phyloP scores from a whole-genome alignment of 2,329 filamentous ascomycete species.

The Fusarium kyushuense region DNA sequence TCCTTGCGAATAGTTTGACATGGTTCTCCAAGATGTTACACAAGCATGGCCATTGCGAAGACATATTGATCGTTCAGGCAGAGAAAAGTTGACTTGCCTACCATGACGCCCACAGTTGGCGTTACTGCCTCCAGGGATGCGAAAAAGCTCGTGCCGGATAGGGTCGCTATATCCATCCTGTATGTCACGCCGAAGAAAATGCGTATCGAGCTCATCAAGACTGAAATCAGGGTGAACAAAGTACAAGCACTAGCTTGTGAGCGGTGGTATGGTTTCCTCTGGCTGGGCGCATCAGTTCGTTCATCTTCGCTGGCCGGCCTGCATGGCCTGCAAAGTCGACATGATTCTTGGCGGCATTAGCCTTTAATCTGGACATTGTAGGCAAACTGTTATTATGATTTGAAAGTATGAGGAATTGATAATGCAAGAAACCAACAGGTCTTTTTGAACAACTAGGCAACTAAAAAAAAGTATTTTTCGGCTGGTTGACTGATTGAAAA shows the following conservation, averaged over 20 bases:
- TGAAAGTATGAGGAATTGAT: too few relatives aligned
- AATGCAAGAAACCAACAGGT: too few relatives aligned
- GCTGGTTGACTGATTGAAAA: too few relatives aligned
- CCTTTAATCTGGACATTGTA: background rate
- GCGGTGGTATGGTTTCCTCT: background rate
- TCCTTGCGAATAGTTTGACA: background rate
- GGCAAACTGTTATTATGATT: too few relatives aligned
- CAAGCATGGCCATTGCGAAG: background rate
- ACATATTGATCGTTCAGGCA: too few relatives aligned
- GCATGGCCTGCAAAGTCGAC: background rate
- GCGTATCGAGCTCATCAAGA: background rate
- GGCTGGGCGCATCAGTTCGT: accelerated
- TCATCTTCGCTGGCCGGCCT: background rate
- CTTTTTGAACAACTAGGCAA: too few relatives aligned
- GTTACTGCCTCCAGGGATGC: background rate
- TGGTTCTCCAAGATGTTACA: too few relatives aligned
- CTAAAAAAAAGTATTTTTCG: too few relatives aligned
- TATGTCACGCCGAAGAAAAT: background rate
- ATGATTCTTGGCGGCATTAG: background rate
- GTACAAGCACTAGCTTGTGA: background rate
- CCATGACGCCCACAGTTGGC: background rate
- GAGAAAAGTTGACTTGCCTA: background rate
- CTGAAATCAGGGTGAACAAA: background rate
- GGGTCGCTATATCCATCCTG: background rate
- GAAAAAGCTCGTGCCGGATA: background rate